Percentiles rank a stretch among this genome's conserved stretches.
These are phyloP conservation scores for Boletus vinaceobasis DNA, from an alignment of 768 basidiomycete genomes.

Conservation along the genomic window DNA sequence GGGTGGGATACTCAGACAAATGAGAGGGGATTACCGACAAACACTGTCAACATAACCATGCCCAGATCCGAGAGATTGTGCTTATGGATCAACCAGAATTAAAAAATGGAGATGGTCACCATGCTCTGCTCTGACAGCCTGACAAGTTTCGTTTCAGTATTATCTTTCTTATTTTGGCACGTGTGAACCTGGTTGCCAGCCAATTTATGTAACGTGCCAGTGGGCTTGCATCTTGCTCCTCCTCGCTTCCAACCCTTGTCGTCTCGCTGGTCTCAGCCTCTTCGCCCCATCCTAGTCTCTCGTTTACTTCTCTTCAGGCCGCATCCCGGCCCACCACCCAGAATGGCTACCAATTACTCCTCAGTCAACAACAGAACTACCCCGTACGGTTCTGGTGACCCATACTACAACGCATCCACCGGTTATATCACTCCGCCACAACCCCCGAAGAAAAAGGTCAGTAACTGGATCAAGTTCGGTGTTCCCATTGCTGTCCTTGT, in stretches of 20 bases:
- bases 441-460: slow-evolving; percentile 49
- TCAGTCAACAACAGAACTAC: slow-evolving; percentile 31
- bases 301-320: slow-evolving; percentile 18
- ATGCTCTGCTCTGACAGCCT: too few species aligned
- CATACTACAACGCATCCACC: slow-evolving; percentile 66
- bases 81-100: too few species aligned
- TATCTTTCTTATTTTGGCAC: not conserved
- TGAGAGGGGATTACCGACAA: too few species aligned
- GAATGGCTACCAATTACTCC: slow-evolving; percentile 41
- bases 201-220: not conserved
- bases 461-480: slow-evolving; percentile 76
- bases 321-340: slow-evolving; percentile 18
- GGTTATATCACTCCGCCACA: slow-evolving; percentile 58
- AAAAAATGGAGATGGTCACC: too few species aligned
- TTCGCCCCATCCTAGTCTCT: slow-evolving; percentile 16
- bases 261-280: slow-evolving; percentile 10
- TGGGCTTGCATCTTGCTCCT: not conserved
- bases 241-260: slow-evolving; percentile 1
- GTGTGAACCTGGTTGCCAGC: slow-evolving; percentile 15
- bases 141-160: too few species aligned
- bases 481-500: slow-evolving; percentile 63
- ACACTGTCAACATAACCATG: too few species aligned
- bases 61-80: too few species aligned
- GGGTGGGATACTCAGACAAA: too few species aligned
- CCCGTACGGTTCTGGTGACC: slow-evolving; percentile 61